Evolutionary conservation across 1,284 basidiomycete species (phyloP).

Genomic region (Wolfiporia cocos): DNA sequence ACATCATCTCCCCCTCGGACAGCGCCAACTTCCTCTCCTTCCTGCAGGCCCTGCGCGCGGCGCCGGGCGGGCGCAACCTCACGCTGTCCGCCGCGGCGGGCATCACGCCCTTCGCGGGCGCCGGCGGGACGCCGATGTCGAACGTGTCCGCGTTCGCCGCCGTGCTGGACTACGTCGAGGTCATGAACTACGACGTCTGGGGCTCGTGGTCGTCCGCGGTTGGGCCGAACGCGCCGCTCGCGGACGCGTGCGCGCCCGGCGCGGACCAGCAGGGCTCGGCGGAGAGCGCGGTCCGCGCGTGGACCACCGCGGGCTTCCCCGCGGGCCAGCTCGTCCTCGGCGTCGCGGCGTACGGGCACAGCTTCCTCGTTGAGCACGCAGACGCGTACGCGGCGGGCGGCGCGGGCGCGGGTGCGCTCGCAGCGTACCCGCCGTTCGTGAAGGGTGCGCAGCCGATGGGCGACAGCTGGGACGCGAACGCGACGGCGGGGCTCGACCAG

Average conservation of each 20-base stretch:
- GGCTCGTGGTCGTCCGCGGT: conserved; percentile 40
- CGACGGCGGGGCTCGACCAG: conserved; percentile 25
- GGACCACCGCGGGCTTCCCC: conserved; percentile 62
- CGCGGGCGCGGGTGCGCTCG: conserved; percentile 20
- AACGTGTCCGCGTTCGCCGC: conserved; percentile 55
- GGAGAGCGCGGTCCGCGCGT: conserved; percentile 51
- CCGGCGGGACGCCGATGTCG: conserved; percentile 42
- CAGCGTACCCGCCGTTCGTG: conserved; percentile 34
- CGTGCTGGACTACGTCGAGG: conserved; percentile 58
- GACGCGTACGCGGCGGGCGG: conserved; percentile 22
- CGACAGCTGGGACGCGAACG: conserved; percentile 33
- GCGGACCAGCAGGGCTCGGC: conserved; percentile 57
- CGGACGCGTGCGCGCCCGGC: conserved; percentile 49
- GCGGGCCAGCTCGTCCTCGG: conserved; percentile 58
- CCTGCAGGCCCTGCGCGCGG: conserved; percentile 42
- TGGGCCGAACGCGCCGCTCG: conserved; percentile 69
- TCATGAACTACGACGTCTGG: conserved; percentile 76
- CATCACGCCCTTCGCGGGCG: conserved; percentile 48
- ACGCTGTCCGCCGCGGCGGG: conserved; percentile 55
- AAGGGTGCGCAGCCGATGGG: conserved; percentile 31
- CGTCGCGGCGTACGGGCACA: conserved; percentile 52
- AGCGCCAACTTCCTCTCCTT: conserved; percentile 54
- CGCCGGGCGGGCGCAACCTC: conserved; percentile 21
- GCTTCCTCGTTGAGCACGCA: conserved; percentile 30
- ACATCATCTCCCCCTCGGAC: conserved; percentile 54